Base-by-base conservation (phyloP, 2,329 filamentous ascomycete genomes). In the Gaeumannomyces tritici region DNA sequence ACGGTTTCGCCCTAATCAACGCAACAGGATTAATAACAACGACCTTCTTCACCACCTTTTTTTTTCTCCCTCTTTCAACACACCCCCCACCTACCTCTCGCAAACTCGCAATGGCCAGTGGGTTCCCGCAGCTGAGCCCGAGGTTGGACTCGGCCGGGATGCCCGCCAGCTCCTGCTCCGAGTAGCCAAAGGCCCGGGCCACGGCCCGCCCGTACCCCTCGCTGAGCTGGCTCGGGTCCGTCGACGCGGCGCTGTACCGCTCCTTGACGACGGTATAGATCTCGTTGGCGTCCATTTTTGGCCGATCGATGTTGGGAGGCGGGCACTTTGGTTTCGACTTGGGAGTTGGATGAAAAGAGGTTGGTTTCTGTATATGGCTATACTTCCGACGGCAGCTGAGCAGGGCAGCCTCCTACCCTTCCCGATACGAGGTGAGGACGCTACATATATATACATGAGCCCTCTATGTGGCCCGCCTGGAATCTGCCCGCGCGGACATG, bases 101-200 rank as follows among this genome's bases (percentile, higher is more conserved):
- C 11, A 83, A 62, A 35, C 73, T 78, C 3, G 82, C 78, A 9
- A 80, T 71, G 4, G 77, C 80, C 5, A 82, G 63, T 2, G 82
- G 81, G 62, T 83, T 84, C 8, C 82, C 81, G 62, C 81, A 84
- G 71, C 79, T 80, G 4, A 84, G 68, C 0, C 81, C 82, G 4
- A 84, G 72, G 65, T 84, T 84, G 29, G 81, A 72, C 55, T 76
- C 77, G 11, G 74, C 65, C 0, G 81, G 80, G 33, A 79, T 75
- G n/a, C 65, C 70, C 24, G 70, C 68, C 1, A 84, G 76, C 60
- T 83, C 79, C 33, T 79, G 73, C 11, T 75, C 72, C 15, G 73
- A 73, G 68, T 84, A 85, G 4, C 82, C 82, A 66, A 84, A 84
- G 0, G 82, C 76, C 60, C 74, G 74, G 31, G 82, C 81, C 13